Evolutionary conservation across 345 rosid genomes (phyloP).

Genomic region (Citrus glauca): DNA sequence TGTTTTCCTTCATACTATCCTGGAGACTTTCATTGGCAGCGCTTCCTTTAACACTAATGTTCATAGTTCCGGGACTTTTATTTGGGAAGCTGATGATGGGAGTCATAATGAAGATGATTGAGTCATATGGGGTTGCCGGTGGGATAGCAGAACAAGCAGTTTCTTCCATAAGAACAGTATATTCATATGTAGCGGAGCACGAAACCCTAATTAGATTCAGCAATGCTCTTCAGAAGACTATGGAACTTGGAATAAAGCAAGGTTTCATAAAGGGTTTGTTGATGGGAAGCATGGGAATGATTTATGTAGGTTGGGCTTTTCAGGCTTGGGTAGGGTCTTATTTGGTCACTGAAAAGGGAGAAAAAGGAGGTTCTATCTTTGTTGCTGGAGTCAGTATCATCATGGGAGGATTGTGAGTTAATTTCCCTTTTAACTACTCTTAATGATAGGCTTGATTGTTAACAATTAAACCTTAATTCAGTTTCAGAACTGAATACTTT

Average conservation of each 20-base stretch:
- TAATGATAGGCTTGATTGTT: neutral
- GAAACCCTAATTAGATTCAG: constrained; percentile 47
- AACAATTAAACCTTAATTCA: neutral
- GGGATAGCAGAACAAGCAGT: constrained; percentile 69
- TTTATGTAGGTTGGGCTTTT: constrained; percentile 63
- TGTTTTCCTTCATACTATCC: constrained; percentile 43
- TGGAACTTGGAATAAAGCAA: constrained; percentile 51
- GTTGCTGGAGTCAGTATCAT: constrained; percentile 57
- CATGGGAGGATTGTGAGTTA: constrained; percentile 66
- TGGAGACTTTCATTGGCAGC: constrained; percentile 61
- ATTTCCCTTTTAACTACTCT: neutral
- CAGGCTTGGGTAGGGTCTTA: constrained; percentile 62
- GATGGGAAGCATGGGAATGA: constrained; percentile 72
- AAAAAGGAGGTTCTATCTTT: constrained; percentile 55
- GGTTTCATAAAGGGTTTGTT: constrained; percentile 62
- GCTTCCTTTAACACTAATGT: constrained; percentile 50
- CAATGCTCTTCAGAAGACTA: constrained; percentile 38
- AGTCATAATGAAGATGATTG: constrained; percentile 51
- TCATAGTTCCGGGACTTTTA: constrained; percentile 50
- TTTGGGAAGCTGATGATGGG: constrained; percentile 72
- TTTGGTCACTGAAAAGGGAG: constrained; percentile 50
- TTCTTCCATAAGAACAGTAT: constrained; percentile 60
- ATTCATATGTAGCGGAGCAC: constrained; percentile 56
- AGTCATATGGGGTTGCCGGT: constrained; percentile 57
- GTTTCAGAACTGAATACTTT: constrained; percentile 11